Evolutionary conservation across 1,284 basidiomycete genomes (phyloP), one percentile per base, ranked within the genome.

Genomic region (Apiotrichum akiyoshidainum): DNA sequence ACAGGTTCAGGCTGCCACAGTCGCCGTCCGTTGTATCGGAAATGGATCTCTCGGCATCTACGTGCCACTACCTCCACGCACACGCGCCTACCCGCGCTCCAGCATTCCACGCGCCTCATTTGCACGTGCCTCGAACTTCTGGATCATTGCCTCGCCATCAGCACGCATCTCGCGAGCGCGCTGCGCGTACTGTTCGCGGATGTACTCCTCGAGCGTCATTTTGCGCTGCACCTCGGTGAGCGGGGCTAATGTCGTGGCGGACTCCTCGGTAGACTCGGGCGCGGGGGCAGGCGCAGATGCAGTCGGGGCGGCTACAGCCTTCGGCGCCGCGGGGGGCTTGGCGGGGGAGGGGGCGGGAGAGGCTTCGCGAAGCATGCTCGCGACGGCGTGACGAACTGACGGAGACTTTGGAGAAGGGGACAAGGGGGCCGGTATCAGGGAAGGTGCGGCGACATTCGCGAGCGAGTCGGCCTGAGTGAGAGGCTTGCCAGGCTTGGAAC

Each of bases 81-180:
- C 14, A 2, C 19, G 10, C 11, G 8, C 42, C 42, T 44, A 44
- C 21, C 42, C 42, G 8, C 42, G 40, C 52, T 54, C 57, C 11
- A 58, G 46, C 52, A 21, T 46, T 33, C 34, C 39, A 9, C 62
- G 53, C 14, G 50, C 46, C 37, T 58, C 62, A 1, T 33, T 13
- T 14, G 58, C 50, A 31, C 26, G 11, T 22, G 40, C 56, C 54
- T 92, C 88, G 2, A 90, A 83, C 37, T 78, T 83, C 66, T 89
- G 86, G 62, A 93, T 66, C 21, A 82, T 84, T n/a, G 83, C 85
- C 73, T 93, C 62, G 39, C 58, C 62, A 39, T 55, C 53, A 6
- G 40, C 52, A 19, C 54, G 56, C 58, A 63, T 52, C 40, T 55
- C 51, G 39, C 42, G 47, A 10, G 46, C 51, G n/a, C 51, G 55